Evolutionary conservation across 495 filamentous ascomycete genomes (phyloP).

Genomic region (Tuber borchii): DNA sequence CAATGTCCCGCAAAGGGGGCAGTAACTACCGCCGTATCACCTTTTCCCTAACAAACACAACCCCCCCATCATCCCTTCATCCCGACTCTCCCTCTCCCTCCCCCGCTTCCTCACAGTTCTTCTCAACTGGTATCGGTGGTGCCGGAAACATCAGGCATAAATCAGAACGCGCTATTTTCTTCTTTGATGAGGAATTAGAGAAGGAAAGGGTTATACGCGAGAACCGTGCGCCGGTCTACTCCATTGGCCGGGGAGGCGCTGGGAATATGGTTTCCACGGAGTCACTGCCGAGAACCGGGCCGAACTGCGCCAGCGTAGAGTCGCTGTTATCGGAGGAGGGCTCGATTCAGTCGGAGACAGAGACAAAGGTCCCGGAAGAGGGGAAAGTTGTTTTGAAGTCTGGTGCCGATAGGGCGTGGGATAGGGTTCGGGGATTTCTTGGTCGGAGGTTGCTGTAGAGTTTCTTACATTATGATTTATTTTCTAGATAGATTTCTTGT

Average conservation of each 20-base stretch:
- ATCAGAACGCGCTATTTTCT: not conserved
- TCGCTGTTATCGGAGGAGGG: not conserved
- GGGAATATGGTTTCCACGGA: not conserved
- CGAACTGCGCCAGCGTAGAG: not conserved
- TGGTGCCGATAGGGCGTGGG: not conserved
- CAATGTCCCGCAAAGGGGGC: not conserved
- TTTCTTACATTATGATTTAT: not conserved
- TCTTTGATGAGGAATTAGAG: not conserved
- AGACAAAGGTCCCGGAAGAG: not conserved
- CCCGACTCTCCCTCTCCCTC: not conserved
- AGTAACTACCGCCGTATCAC: not conserved
- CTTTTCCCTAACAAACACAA: not conserved
- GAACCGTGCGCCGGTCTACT: not conserved
- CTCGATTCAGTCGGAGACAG: not conserved
- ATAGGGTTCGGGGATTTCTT: constrained; percentile 1
- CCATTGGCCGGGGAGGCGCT: not conserved
- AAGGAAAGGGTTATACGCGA: not conserved
- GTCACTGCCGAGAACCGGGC: not conserved
- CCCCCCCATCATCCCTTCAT: not conserved
- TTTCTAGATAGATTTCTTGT: not conserved
- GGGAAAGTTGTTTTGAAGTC: not conserved
- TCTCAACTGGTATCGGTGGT: not conserved
- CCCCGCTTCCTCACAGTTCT: not conserved
- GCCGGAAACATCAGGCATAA: constrained; percentile 1
- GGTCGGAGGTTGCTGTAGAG: not conserved